Evolutionary conservation across 352 stramenopile genomes (phyloP).

Genomic region (Peronosclerospora sorghi): DNA sequence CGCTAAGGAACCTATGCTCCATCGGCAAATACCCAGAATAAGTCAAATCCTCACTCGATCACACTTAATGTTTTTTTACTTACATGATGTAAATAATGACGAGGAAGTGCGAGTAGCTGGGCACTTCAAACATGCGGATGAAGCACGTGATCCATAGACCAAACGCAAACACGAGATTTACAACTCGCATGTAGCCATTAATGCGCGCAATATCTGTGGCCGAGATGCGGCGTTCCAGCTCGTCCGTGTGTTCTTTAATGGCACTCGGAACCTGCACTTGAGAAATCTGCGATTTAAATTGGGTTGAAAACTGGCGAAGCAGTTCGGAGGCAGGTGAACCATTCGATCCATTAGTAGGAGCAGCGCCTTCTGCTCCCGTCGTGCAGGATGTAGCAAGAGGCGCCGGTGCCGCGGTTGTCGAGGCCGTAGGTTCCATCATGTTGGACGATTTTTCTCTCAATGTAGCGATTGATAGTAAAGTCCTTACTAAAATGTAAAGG

Average conservation of each 20-base stretch:
- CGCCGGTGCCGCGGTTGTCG: background rate
- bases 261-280: slow-evolving; percentile 51
- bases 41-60: background rate
- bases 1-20: slow-evolving; percentile 36
- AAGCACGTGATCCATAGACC: slow-evolving; percentile 63
- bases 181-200: slow-evolving; percentile 79
- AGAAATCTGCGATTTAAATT: slow-evolving; percentile 28
- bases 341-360: background rate
- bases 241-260: slow-evolving; percentile 61
- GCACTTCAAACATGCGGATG: slow-evolving; percentile 63
- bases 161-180: slow-evolving; percentile 55
- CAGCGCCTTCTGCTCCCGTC: background rate
- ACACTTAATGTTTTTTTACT: slow-evolving; percentile 1
- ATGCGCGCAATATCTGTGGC: slow-evolving; percentile 74
- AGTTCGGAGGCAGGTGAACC: slow-evolving; percentile 4
- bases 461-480: too few relatives aligned
- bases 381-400: background rate
- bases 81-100: slow-evolving; percentile 82
- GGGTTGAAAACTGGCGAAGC: slow-evolving; percentile 21
- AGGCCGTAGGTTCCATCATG: slow-evolving; percentile 20
- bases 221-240: slow-evolving; percentile 57
- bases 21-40: background rate
- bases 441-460: background rate
- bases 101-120: slow-evolving; percentile 77
- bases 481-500: too few relatives aligned